Evolutionary conservation across 257 asterid species (phyloP), one percentile per base, ranked within the genome.

Genomic region (Lycium barbarum): DNA sequence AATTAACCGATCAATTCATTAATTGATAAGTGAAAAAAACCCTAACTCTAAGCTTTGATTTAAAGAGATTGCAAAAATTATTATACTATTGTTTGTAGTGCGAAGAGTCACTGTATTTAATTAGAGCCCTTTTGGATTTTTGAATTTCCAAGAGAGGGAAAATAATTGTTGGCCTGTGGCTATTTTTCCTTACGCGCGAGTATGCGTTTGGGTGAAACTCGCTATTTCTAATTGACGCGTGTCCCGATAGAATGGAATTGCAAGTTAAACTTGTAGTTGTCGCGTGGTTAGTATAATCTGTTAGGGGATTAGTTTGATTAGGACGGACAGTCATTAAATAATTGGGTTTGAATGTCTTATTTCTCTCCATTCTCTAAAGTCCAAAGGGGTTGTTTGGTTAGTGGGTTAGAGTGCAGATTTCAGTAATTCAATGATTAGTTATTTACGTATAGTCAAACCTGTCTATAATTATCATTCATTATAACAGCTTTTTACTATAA

Each of bases 111-210:
- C 67, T 67, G 68, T 66, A 26, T 70, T 11, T 47, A n/a, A n/a
- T n/a, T n/a, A 17, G 26, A 18, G 47, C 36, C 6, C 22, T 45
- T 62, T 47, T 33, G 59, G 79, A 26, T 49, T 68, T 83, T 83
- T 83, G 85, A 83, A 83, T 65, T 68, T 83, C 68, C 43, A 83
- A 83, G 10, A 18, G 57, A 15, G 51, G n/a, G 79, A 80, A 57
- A 73, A 83, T 67, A 49, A 3, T 9, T 26, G 33, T 26, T 26
- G 33, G 33, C 14, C 45, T 22, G 11, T 2, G 68, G 12, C 4
- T 62, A 20, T 62, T 66, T 17, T 58, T 65, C 18, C 45, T 33
- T 17, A 66, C 13, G 6, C 61, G 79, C 79, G 79, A 71, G 17
- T 18, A 72, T 45, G 36, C 36, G 7, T 22, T 26, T 49, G 6